Evolutionary conservation across 1,139 yeast genomes (phyloP), one percentile per base, ranked within the genome.

Genomic region (Pichia sp.): DNA sequence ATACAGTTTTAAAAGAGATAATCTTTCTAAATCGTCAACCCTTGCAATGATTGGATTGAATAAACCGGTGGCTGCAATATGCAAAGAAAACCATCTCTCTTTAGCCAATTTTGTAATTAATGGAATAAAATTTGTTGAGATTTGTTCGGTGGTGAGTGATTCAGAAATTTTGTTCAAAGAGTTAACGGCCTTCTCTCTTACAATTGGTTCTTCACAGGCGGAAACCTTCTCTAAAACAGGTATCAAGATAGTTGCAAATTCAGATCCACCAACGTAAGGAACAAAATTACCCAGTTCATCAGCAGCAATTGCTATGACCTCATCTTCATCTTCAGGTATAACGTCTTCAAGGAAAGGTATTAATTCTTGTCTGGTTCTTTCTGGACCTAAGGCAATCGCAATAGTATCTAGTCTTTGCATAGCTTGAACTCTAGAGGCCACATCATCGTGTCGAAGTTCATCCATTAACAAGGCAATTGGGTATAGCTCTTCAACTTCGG

Each of bases 271-370:
- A 49, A 94, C 79, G 52, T 71, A 73, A 5, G 96, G 95, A 36
- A 90, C 78, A 61, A 94, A 92, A 47, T 77, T 78, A 38, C 95
- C 95, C 55, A 94, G 69, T 67, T 90, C 92, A 55, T 84, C 85
- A 3, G 97, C 97, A 54, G 94, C 74, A 26, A 88, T 94, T 1
- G 97, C 87, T 64, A 92, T 82, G 7, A 94, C 96, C 65, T 94
- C 99, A 64, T 94, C 99, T 65, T 94, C 98, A 62, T 94, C 99
- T 58, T 92, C 99, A 55, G 92, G 96, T 9, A 97, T 90, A 39
- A 88, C 97, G 40, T 66, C 79, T 51, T 78, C 82, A 52, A 94
- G 73, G 62, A 92, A 92, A 35, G 97, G 97, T 49, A 94, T 72
- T 60, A 94, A 73, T 64, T 94, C 98, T 43, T 75, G 74, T 49